Evolutionary conservation across 495 filamentous ascomycete species (phyloP), one percentile per base, ranked within the genome.

Genomic region (Neurospora sp.): DNA sequence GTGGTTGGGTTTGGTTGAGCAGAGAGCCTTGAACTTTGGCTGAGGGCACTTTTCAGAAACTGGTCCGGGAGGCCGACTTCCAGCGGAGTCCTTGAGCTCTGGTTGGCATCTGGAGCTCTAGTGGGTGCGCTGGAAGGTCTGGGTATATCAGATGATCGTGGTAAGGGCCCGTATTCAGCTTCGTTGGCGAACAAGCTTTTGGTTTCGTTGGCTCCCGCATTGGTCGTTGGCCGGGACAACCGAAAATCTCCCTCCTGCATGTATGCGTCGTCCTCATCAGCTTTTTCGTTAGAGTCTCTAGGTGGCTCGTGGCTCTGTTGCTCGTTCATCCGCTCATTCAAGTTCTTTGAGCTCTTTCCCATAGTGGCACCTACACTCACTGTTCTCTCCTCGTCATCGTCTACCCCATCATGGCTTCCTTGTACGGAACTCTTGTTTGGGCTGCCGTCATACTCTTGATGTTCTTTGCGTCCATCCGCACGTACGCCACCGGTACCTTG

Each of bases 21-120:
- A 35, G 27, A 35, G 35, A 18, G 54, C 27, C 27, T 31, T 35
- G 31, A 3, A 18, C 27, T 18, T 27, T 66, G 54, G 23, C 11
- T 8, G 7, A 16, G 14, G 77, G 39, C 72, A 70, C 69, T 80
- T 70, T 16, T 38, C 49, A 72, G 39, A 11, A 20, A 44, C 72
- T 70, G 46, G 44, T 38, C 9, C 1, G 14, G 12, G 42, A 4
- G 20, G 9, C 10, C 3, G 44, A 41, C n/a, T 27, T 31, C 27
- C 16, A 60, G n/a, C 6, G 14, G n/a, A 10, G 8, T 10, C 54
- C 54, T 18, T 1, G 27, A 66, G 54, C 12, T 27, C 54, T 35
- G 6, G 7, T 8, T 35, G 12, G 23, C 14, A 66, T 66, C 12
- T 16, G 27, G 27, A 18, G 54, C 27, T 66, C 27, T 27, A 66